Base-by-base conservation (phyloP, 169 alveolate species). In the Sarcocystis neurona region DNA sequence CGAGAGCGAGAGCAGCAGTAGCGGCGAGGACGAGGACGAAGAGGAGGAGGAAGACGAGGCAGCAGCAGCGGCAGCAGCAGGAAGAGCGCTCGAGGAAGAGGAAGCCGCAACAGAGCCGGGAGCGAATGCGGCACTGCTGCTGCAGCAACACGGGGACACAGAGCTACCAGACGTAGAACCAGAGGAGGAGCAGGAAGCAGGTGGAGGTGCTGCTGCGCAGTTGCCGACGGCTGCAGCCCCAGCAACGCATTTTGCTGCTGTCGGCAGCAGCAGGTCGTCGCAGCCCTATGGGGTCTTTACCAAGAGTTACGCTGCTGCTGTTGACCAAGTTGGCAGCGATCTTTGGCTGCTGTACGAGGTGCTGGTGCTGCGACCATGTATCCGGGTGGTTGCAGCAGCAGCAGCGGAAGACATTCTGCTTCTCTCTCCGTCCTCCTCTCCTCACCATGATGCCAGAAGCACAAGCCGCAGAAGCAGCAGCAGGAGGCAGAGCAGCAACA, bases 301-400 rank as follows among this genome's bases (percentile, higher is more conserved):
- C 18, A 48, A 53, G 27, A 10, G 41, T n/a, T 72, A 37, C 82
- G 56, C 27, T 56, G 2, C 82, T 12, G 82, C 58, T 0, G 56
- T 41, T 39, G 82, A 72, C 82, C 82, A 39, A 15, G 34, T 72
- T 39, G 82, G 58, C 3, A 8, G 30, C 56, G 82, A 72, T 30
- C 82, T 72, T 12, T 72, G 82, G 82, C 34, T 39, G 82, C 82
- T 72, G 58, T 72, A 72, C 34, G 82, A 72, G 34, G 37, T 27
- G 27, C 82, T 72, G 27, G 82, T 72, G 3, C 34, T 72, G 48
- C 47, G 82, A 5, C 39, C 34, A 39, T 72, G 82, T 27, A 53
- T 72, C 32, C 34, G 41, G 34, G 23, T 27, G 6, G 50, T 68
- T 39, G 20, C 44, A 5, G 30, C 23, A 8, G 82, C 82, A 5